A percentile compares a stretch with the other conserved stretches of the same genome.
Conservation (phyloP, 164 flowering plant species). For the Aristolochia fimbriata region DNA sequence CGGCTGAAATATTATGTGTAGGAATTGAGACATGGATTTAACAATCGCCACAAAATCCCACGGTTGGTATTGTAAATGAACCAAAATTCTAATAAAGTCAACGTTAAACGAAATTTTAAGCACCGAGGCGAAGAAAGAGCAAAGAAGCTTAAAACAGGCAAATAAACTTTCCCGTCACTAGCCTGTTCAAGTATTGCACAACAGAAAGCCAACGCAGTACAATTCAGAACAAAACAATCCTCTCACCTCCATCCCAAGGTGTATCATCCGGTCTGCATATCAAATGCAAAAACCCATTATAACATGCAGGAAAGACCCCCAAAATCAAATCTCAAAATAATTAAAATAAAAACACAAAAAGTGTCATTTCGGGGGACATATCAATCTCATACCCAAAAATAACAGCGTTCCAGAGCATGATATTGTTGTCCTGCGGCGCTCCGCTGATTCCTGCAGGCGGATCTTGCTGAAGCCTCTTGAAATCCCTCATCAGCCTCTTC, state of each 20-base stretch:
- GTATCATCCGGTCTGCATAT: constrained; percentile 93
- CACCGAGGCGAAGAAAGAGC: too few species aligned
- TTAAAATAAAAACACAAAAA: neutral
- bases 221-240: constrained; percentile 1
- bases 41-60: too few species aligned
- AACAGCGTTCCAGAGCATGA: constrained; percentile 79
- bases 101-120: too few species aligned
- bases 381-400: constrained; percentile 51
- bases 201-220: neutral
- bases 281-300: constrained; percentile 6
- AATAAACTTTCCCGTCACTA: too few species aligned
- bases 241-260: constrained; percentile 96
- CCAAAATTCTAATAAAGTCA: too few species aligned
- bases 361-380: neutral
- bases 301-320: neutral
- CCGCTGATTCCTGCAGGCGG: constrained; percentile 77
- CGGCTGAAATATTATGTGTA: too few species aligned
- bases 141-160: too few species aligned
- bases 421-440: constrained; percentile 69
- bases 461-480: constrained; percentile 72
- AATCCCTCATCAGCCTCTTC: constrained; percentile 77
- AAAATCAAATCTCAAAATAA: neutral
- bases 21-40: too few species aligned
- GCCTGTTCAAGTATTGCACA: neutral
- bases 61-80: too few species aligned